These are phyloP conservation scores for Discostella pseudostelligera DNA, from an alignment of 108 stramenopile species.

Conservation along the genomic window DNA sequence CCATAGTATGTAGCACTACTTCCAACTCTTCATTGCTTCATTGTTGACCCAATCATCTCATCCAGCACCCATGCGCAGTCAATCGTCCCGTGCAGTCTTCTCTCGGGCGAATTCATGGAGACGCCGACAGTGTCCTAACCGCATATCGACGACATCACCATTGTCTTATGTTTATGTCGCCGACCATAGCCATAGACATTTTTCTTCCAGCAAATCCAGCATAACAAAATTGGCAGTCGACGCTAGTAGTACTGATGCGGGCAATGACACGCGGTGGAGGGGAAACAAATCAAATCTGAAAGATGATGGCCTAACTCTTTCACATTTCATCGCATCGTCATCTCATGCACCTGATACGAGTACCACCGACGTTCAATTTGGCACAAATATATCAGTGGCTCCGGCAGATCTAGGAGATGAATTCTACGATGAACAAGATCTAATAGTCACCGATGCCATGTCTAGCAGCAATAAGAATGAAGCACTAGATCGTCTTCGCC, in stretches of 20 bases:
- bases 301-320: slow-evolving; percentile 36
- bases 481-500: not conserved
- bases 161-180: not conserved
- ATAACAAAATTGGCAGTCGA: not conserved
- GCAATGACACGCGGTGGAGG: not conserved
- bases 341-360: not conserved
- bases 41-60: no score
- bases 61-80: not conserved
- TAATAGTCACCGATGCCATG: not conserved
- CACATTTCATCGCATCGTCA: slow-evolving; percentile 30
- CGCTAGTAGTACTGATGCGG: not conserved
- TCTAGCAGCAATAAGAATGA: not conserved
- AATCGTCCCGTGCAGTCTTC: not conserved
- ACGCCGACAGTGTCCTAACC: not conserved
- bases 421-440: not conserved
- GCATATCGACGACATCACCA: not conserved
- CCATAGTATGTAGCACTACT: no score
- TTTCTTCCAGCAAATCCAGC: not conserved
- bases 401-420: slow-evolving; percentile 2
- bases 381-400: not conserved
- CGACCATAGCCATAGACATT: not conserved
- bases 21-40: no score
- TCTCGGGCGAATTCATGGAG: not conserved
- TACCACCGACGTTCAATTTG: not conserved
- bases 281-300: not conserved